These are phyloP conservation scores for Alternaria hordeiaustralica DNA, from an alignment of 2,329 filamentous ascomycete genomes.

Conservation along the genomic window DNA sequence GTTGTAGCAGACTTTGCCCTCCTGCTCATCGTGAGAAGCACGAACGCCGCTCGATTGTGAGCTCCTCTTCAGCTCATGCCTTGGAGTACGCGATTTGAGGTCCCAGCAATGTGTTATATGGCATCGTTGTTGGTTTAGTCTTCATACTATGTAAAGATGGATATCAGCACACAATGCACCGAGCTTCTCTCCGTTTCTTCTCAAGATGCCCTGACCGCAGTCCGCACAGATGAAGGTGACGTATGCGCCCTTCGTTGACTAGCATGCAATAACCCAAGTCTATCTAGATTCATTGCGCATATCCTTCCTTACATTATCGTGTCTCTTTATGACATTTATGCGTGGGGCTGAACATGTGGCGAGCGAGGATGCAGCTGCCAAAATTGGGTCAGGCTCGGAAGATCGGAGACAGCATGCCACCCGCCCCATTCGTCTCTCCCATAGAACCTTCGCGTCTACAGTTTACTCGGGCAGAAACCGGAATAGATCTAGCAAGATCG, in stretches of 20 bases:
- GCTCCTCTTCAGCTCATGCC: neutral
- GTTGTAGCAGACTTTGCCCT: neutral
- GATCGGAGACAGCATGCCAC: neutral
- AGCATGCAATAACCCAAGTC: neutral
- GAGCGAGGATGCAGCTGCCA: neutral
- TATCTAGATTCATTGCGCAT: neutral
- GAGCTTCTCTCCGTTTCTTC: neutral
- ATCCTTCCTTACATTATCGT: neutral
- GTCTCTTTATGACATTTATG: no score
- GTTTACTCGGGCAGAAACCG: neutral
- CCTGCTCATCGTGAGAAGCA: neutral
- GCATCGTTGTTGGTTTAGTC: neutral
- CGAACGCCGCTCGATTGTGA: neutral
- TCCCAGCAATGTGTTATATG: neutral
- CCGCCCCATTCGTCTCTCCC: neutral
- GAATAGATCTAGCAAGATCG: rapidly evolving
- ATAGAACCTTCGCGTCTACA: neutral
- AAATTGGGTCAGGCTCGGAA: neutral
- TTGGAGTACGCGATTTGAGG: neutral
- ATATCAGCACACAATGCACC: neutral
- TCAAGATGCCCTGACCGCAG: neutral
- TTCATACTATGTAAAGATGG: neutral
- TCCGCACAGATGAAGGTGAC: neutral
- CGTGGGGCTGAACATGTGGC: neutral
- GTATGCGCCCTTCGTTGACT: neutral